These are phyloP conservation scores for Aegilops bicornis DNA, from an alignment of 176 grass and related monocot genomes.

Conservation along the genomic window DNA sequence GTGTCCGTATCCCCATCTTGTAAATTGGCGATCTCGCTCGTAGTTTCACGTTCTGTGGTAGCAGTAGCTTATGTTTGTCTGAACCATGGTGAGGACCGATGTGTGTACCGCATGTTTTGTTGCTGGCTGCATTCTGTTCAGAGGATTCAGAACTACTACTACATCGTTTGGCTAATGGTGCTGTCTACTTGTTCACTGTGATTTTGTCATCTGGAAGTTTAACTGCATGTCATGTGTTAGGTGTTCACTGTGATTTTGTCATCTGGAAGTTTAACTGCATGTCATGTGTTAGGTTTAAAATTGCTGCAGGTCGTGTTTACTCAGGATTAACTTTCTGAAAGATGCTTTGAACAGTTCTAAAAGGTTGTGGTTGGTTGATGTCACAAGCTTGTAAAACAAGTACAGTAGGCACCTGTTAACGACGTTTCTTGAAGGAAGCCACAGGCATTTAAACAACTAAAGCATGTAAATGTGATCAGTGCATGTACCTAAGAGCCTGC, in stretches of 20 bases:
- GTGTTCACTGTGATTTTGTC: not conserved
- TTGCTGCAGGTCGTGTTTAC: not conserved
- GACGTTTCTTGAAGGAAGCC: too few relatives aligned
- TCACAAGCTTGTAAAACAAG: not conserved
- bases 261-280: not conserved
- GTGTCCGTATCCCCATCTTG: not conserved
- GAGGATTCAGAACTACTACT: not conserved
- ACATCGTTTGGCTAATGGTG: not conserved
- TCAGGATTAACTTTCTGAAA: not conserved
- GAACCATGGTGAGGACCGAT: not conserved
- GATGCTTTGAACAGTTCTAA: not conserved
- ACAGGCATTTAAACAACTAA: too few relatives aligned
- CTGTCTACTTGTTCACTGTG: not conserved
- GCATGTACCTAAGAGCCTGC: too few relatives aligned
- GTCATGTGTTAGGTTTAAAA: not conserved
- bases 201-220: not conserved
- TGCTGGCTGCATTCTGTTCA: conserved; percentile 30
- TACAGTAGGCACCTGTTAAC: too few relatives aligned
- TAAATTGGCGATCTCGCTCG: conserved; percentile 35
- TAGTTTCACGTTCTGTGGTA: conserved; percentile 25
- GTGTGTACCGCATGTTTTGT: conserved; percentile 15
- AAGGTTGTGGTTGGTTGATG: not conserved
- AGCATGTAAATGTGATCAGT: too few relatives aligned
- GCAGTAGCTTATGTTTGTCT: not conserved
- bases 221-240: not conserved